These are phyloP conservation scores for Brassica juncea DNA, from an alignment of 345 rosid species.

Conservation along the genomic window DNA sequence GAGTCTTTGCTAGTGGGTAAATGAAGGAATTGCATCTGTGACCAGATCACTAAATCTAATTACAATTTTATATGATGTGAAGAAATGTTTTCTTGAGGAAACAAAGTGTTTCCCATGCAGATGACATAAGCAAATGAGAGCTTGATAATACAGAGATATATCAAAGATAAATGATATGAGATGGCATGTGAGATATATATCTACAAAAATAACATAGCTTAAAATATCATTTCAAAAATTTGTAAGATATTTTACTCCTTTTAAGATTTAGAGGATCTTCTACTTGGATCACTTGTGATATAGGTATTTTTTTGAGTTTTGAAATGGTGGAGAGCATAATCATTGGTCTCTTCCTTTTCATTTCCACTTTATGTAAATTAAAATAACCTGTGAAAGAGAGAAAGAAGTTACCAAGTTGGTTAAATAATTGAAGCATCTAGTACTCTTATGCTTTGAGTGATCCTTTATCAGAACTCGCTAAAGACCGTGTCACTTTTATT, in stretches of 20 bases:
- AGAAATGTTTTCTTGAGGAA: slow-evolving; percentile 16
- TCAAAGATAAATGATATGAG: slow-evolving; percentile 20
- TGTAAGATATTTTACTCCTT: slow-evolving; percentile 24
- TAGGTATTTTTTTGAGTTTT: slow-evolving; percentile 32
- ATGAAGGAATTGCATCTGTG: slow-evolving; percentile 8
- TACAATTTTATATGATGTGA: slow-evolving; percentile 12
- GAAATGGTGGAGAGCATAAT: slow-evolving; percentile 45
- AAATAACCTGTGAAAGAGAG: background rate
- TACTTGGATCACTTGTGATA: slow-evolving; percentile 36
- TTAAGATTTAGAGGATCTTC: slow-evolving; percentile 42
- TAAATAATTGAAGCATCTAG: slow-evolving; percentile 18
- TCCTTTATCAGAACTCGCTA: slow-evolving; percentile 15
- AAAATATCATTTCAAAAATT: background rate
- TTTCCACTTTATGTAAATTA: slow-evolving; percentile 25
- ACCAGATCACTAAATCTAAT: slow-evolving; percentile 14
- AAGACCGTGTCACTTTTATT: slow-evolving; percentile 13
- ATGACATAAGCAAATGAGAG: slow-evolving; percentile 36
- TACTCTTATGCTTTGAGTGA: slow-evolving; percentile 6
- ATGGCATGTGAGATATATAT: slow-evolving; percentile 27
- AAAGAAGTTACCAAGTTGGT: slow-evolving; percentile 26
- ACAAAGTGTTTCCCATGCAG: slow-evolving; percentile 36
- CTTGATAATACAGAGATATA: slow-evolving; percentile 27
- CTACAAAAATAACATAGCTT: background rate
- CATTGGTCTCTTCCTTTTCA: slow-evolving; percentile 29
- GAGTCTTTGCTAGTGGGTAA: slow-evolving; percentile 21